Evolutionary conservation across 2,329 filamentous ascomycete genomes (phyloP).

Genomic region (Onygenales sp.): DNA sequence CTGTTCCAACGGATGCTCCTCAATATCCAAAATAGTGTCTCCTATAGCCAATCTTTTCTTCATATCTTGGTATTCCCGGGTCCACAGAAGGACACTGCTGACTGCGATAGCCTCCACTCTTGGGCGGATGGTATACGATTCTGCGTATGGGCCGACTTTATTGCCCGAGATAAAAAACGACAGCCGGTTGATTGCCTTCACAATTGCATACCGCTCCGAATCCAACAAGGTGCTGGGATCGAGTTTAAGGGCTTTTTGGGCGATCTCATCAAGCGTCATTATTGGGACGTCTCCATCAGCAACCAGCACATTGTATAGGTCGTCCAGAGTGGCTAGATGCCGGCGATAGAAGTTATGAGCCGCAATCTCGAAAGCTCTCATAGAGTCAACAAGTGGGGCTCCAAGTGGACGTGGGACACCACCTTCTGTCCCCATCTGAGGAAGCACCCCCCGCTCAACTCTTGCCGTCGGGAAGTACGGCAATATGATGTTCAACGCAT

Average conservation of each 20-base stretch:
- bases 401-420: constrained; percentile 31
- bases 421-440: constrained; percentile 30
- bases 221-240: constrained; percentile 20
- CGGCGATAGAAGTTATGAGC: constrained; percentile 25
- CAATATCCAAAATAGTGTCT: constrained; percentile 16
- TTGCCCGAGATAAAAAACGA: constrained; percentile 28
- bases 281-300: constrained; percentile 24
- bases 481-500: constrained; percentile 38
- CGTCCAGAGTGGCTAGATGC: constrained; percentile 25
- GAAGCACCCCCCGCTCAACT: constrained; percentile 18
- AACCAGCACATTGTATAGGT: constrained; percentile 29
- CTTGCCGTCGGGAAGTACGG: constrained; percentile 40
- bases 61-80: constrained; percentile 47
- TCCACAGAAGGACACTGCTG: constrained; percentile 45
- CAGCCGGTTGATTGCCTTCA: constrained; percentile 21
- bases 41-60: constrained; percentile 26
- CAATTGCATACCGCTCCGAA: constrained; percentile 26
- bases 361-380: constrained; percentile 25
- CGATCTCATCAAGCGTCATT: constrained; percentile 29
- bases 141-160: constrained; percentile 23
- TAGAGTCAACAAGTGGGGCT: constrained; percentile 24
- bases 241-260: constrained; percentile 24
- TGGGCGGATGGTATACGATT: constrained; percentile 41
- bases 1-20: constrained; percentile 29
- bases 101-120: constrained; percentile 40